Percentiles rank a stretch among this genome's conserved stretches.
Conservation (phyloP, 1,284 basidiomycete species). For the Calocybe gambosa region DNA sequence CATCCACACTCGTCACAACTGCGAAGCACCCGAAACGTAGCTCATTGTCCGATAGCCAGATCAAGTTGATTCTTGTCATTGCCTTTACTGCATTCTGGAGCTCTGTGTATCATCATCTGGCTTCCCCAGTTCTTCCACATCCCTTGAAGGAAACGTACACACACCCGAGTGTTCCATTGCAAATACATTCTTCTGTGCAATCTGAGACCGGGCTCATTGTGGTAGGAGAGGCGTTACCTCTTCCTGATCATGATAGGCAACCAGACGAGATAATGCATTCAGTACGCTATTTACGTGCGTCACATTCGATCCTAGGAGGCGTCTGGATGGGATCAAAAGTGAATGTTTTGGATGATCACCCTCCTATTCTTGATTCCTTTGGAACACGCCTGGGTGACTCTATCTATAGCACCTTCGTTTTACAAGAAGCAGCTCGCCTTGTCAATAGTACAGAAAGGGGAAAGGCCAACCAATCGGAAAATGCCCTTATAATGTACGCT, state of each 20-base stretch:
- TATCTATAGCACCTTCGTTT: constrained; percentile 76
- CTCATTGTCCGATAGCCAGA: constrained; percentile 17
- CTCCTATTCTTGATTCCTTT: constrained; percentile 43
- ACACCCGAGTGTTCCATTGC: constrained; percentile 50
- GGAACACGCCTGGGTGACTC: constrained; percentile 63
- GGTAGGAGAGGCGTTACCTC: constrained; percentile 65
- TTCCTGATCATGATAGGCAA: constrained; percentile 24
- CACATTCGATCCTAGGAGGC: constrained; percentile 86
- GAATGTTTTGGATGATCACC: constrained; percentile 33
- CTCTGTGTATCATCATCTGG: constrained; percentile 31
- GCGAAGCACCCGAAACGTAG: constrained; percentile 8
- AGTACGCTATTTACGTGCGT: constrained; percentile 77
- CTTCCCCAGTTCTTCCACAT: constrained; percentile 50
- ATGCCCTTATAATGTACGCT: constrained; percentile 68
- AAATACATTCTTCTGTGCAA: constrained; percentile 62
- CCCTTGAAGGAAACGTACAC: constrained; percentile 47
- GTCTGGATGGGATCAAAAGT: constrained; percentile 68
- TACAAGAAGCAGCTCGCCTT: constrained; percentile 79
- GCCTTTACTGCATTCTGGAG: constrained; percentile 32
- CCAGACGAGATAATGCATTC: constrained; percentile 36
- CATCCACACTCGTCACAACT: constrained; percentile 9
- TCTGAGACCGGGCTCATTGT: constrained; percentile 76
- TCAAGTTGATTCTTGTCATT: constrained; percentile 28
- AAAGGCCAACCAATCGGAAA: constrained; percentile 31
- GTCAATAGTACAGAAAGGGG: constrained; percentile 41